Percentiles rank a stretch among this genome's conserved stretches.
Evolutionary conservation across 2,329 filamentous ascomycete species (phyloP).

Genomic region (Lasiodiplodia gonubiensis): DNA sequence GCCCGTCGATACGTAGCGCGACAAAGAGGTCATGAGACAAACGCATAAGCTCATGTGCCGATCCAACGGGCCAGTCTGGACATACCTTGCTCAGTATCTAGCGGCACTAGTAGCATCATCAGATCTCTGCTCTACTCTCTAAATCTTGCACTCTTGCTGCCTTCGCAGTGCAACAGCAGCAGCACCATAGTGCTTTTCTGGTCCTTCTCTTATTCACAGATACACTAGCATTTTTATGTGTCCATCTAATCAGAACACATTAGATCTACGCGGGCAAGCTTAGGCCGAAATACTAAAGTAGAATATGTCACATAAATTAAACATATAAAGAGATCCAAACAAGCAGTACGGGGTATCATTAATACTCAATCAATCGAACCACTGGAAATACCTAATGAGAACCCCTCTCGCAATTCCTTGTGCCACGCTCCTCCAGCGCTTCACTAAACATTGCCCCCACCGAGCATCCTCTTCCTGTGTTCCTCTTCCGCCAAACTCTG

Average conservation of each 20-base stretch:
- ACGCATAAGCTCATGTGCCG: not conserved
- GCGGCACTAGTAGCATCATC: not conserved
- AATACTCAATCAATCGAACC: conserved; percentile 17
- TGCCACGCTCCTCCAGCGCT: not conserved
- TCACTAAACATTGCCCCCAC: conserved; percentile 28
- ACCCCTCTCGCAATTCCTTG: not conserved
- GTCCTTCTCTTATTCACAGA: not conserved
- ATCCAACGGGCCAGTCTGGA: not conserved
- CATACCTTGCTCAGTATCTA: not conserved
- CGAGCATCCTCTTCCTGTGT: conserved; percentile 44
- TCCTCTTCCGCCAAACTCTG: conserved; percentile 75
- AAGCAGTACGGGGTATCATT: conserved; percentile 12
- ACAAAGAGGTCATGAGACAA: not conserved
- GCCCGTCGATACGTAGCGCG: not conserved
- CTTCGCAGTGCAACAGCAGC: too few relatives aligned
- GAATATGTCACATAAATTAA: not conserved
- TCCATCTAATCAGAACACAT: not conserved
- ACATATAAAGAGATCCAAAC: not conserved
- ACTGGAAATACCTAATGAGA: not conserved
- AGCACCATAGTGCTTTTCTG: not conserved
- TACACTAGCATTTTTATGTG: not conserved
- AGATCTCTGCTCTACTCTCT: too few relatives aligned
- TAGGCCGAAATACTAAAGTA: not conserved
- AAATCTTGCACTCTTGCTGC: too few relatives aligned
- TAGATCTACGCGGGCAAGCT: not conserved